Evolutionary conservation across 2,329 filamentous ascomycete genomes (phyloP).

Genomic region (Epicoccum nigrum): DNA sequence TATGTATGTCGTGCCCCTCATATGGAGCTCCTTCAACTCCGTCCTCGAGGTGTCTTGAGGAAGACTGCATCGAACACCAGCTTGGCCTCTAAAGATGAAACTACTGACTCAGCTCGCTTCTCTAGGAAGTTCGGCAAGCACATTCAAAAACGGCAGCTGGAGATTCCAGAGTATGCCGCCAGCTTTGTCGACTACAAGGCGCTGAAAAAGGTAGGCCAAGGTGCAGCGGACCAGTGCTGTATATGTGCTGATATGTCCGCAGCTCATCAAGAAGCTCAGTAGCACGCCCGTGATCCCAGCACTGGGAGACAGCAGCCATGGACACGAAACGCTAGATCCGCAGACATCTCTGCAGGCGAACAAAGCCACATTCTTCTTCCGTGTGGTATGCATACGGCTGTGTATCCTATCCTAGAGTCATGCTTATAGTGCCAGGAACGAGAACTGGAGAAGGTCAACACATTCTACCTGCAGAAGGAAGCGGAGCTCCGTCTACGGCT

Average conservation of each 20-base stretch:
- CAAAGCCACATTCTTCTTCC: conserved; percentile 98
- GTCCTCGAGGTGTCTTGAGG: conserved; percentile 35
- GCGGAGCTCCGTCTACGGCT: conserved; percentile 87
- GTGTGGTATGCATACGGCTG: conserved; percentile 68
- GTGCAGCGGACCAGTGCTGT: background rate
- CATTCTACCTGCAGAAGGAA: conserved; percentile 96
- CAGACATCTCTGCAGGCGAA: conserved; percentile 92
- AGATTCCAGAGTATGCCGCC: conserved; percentile 98
- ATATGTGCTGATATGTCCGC: conserved; percentile 31
- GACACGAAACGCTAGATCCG: conserved; percentile 66
- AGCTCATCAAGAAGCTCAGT: conserved; percentile 99
- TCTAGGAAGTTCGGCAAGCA: conserved; percentile 99
- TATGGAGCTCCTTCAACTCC: conserved; percentile 44
- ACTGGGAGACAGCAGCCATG: conserved; percentile 65
- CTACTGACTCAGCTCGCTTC: conserved; percentile 47
- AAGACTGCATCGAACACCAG: conserved; percentile 45
- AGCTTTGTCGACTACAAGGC: conserved; percentile 99
- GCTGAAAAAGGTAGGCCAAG: conserved; percentile 81
- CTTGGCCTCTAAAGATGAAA: conserved; percentile 45
- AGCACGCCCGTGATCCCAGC: conserved; percentile 84
- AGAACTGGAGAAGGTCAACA: conserved; percentile 98
- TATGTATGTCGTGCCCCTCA: conserved; percentile 46
- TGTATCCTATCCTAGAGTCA: background rate
- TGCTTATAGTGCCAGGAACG: conserved; percentile 70
- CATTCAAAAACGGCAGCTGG: conserved; percentile 98